Conservation (phyloP, 768 basidiomycete species). For the Porpolomopsis calyptriformis region DNA sequence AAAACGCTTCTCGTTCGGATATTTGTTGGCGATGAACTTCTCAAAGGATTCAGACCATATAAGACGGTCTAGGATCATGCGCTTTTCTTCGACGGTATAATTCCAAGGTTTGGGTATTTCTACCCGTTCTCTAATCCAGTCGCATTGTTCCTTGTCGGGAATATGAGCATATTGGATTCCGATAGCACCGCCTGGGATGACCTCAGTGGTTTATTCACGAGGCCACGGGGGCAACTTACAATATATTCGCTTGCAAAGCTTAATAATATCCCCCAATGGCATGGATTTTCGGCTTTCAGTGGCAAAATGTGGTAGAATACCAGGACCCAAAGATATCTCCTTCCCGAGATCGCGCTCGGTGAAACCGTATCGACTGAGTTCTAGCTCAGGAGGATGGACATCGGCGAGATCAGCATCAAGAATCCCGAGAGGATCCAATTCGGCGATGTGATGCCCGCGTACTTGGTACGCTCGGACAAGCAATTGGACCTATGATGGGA, state of each 20-base stretch:
- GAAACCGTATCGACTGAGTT: constrained; percentile 91
- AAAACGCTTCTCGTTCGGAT: constrained; percentile 99
- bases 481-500: constrained; percentile 71
- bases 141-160: constrained; percentile 95
- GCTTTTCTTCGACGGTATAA: constrained; percentile 96
- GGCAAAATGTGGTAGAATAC: constrained; percentile 92
- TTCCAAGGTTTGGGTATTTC: constrained; percentile 96
- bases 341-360: constrained; percentile 89
- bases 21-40: constrained; percentile 96
- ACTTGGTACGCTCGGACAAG: constrained; percentile 99
- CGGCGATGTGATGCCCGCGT: constrained; percentile 91
- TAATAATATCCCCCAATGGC: constrained; percentile 86
- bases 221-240: constrained; percentile 43
- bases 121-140: constrained; percentile 96
- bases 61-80: constrained; percentile 96
- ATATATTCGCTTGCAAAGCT: constrained; percentile 83
- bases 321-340: constrained; percentile 88
- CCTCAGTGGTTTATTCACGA: constrained; percentile 5
- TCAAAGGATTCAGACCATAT: constrained; percentile 99
- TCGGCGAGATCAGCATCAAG: constrained; percentile 78
- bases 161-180: constrained; percentile 94
- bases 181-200: constrained; percentile 60
- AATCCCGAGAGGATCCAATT: constrained; percentile 93
- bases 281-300: constrained; percentile 78
- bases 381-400: constrained; percentile 76